Conservation (phyloP, 352 stramenopile genomes). For the Phytophthora lateralis region DNA sequence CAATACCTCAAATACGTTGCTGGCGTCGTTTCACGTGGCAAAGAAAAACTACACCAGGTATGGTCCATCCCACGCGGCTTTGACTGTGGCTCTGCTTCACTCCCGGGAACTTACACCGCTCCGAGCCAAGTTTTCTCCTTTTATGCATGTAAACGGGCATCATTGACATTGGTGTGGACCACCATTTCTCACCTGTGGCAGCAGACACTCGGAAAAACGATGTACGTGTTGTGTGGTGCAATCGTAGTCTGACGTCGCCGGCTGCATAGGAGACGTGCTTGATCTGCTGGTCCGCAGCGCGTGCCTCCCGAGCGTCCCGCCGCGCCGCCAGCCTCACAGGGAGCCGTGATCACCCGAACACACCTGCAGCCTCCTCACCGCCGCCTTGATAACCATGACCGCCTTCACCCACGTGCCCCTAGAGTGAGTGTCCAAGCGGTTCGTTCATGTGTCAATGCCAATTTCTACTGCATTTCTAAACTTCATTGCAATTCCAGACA, state of each 20-base stretch:
- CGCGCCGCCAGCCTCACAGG: neutral
- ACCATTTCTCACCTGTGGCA: no score
- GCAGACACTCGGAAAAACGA: no score
- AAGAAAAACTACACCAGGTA: no score
- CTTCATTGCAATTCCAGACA: constrained; percentile 44
- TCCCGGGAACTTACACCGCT: no score
- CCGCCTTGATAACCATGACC: constrained; percentile 23
- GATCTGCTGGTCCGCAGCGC: constrained; percentile 30
- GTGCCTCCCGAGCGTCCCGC: neutral
- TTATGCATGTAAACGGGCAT: no score
- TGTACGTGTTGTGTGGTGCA: constrained; percentile 13
- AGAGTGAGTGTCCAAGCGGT: constrained; percentile 31
- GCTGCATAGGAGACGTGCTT: constrained; percentile 22
- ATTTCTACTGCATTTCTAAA: constrained; percentile 2
- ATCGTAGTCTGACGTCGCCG: constrained; percentile 16
- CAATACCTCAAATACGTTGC: no score
- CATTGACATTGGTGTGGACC: no score
- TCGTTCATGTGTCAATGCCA: neutral
- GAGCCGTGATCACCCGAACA: constrained; percentile 12
- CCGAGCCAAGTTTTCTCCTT: no score
- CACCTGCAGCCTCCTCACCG: neutral
- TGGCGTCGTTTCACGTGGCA: no score
- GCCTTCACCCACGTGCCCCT: constrained; percentile 43
- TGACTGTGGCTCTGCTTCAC: no score
- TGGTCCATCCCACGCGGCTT: no score